Conservation (phyloP, 2,329 filamentous ascomycete genomes). For the Colletotrichum tofieldiae region DNA sequence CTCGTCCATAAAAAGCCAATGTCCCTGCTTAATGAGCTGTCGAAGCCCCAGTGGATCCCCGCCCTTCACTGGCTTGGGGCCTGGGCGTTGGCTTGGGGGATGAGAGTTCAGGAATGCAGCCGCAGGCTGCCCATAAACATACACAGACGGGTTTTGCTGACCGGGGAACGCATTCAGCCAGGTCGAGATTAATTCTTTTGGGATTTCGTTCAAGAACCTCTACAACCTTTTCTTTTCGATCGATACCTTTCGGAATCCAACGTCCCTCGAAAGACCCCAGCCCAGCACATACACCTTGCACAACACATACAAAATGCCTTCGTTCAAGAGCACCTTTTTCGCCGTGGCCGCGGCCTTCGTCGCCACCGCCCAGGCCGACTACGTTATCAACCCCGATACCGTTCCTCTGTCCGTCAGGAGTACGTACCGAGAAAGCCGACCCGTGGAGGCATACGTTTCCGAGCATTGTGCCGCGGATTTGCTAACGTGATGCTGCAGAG, state of each 20-base stretch:
- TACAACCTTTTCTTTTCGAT: slow-evolving; percentile 11
- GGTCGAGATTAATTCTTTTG: slow-evolving; percentile 22
- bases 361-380: slow-evolving; percentile 69
- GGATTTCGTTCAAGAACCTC: background rate
- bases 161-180: slow-evolving; percentile 34
- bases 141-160: slow-evolving; percentile 29
- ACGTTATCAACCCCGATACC: slow-evolving; percentile 73
- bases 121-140: slow-evolving; percentile 10
- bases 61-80: slow-evolving; percentile 1
- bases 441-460: background rate
- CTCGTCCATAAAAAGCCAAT: background rate
- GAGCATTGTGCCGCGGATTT: slow-evolving; percentile 5
- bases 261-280: background rate
- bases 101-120: slow-evolving; percentile 41
- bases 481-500: slow-evolving; percentile 55
- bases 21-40: slow-evolving; percentile 18
- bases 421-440: slow-evolving; percentile 55
- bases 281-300: slow-evolving; percentile 3
- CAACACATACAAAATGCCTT: slow-evolving; percentile 63
- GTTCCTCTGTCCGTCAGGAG: slow-evolving; percentile 69
- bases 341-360: slow-evolving; percentile 69
- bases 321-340: slow-evolving; percentile 67
- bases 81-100: background rate
- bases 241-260: background rate
- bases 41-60: slow-evolving; percentile 10